Evolutionary conservation across 495 filamentous ascomycete genomes (phyloP), one percentile per base, ranked within the genome.

Genomic region (Clohesyomyces aquaticus): DNA sequence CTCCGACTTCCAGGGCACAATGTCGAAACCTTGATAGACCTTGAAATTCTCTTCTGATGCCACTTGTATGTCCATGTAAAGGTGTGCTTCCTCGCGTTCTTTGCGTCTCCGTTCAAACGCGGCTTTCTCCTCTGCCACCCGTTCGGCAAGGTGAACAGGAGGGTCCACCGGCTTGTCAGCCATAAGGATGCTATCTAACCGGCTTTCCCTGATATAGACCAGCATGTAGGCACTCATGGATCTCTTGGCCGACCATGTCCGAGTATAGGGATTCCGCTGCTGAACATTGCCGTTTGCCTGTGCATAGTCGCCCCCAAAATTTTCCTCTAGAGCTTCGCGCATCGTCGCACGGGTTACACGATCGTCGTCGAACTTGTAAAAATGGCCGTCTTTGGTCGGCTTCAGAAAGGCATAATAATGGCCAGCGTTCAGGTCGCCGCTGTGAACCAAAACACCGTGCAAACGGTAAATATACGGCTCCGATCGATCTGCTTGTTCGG

Each of bases 371-470:
- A 96, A 99, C 67, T 89, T 95, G 80, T 94, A 97, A 82, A 96
- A 99, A 75, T 88, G 83, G 23, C 93, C 92, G 61, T 95, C 90
- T 73, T 94, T 93, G 60, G 85, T 84, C 0, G 95, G 94, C 74
- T 95, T 97, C 63, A 99, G 74, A 76, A 96, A 99, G 1, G 94
- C 94, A 73, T 98, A 99, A 76, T 99, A 99, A 75, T 99, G 94
- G n/a, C 94, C 94, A 12, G 95, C 93, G 75, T 98, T 96, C 41
- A 96, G 81, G 70, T 97, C 94, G 50, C 94, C 94, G 65, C 91
- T 96, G 71, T 99, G 94, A 3, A 99, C 94, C 48, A 99, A 78
- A 11, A 99, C 94, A 63, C 94, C 93, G 72, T 98, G 94, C 18
- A 99, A 78, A 71, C 96, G 85, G 74, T 98, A 99, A 52, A 85